Base-by-base conservation (phyloP, 768 basidiomycete genomes). In the Boletus edulis region DNA sequence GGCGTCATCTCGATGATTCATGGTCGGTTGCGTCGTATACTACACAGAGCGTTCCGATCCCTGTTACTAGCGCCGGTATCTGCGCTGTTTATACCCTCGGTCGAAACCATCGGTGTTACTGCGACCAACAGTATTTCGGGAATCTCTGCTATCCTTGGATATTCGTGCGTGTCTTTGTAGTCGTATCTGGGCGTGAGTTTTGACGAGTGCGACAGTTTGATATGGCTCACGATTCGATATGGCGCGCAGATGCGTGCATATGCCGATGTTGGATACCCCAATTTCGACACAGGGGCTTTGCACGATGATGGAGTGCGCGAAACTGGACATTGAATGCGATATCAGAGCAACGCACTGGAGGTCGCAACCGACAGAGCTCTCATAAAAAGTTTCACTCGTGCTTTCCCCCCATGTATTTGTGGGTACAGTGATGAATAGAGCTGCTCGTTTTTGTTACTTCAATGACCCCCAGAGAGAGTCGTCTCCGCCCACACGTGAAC, bases 101-200 rank as follows among this genome's bases (percentile, higher is more conserved):
- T 89, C 52, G 73, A 84, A 29, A 66, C 55, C 1, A 70, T 81
- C 31, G 86, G 86, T 0, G 78, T 85, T 10, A 68, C 75, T 0
- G 61, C 63, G 2, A 83, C 85, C 1, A 75, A 86, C 63, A 67
- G 72, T 2, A 57, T 80, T 12, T 65, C 77, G 0, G 82, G 83
- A 1, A 14, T 75, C 5, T 46, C 84, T 13, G 76, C 75, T 0
- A 76, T 80, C 76, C 7, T 76, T 2, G 84, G 81, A 12, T 82
- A 80, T 60, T 62, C 71, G 86, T 87, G 60, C 62, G 85, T 70
- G 15, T 15, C 41, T 14, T 5, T 7, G 18, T 29, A 14, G 46
- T 15, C 20, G 41, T 47, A 24, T 49, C n/a, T 31, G 22, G 14
- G 17, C 22, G 3, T 20, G 20, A 13, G 14, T 18, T 37, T 27